Evolutionary conservation across 2,329 filamentous ascomycete genomes (phyloP), one percentile per base, ranked within the genome.

Genomic region (Alternaria longipes): DNA sequence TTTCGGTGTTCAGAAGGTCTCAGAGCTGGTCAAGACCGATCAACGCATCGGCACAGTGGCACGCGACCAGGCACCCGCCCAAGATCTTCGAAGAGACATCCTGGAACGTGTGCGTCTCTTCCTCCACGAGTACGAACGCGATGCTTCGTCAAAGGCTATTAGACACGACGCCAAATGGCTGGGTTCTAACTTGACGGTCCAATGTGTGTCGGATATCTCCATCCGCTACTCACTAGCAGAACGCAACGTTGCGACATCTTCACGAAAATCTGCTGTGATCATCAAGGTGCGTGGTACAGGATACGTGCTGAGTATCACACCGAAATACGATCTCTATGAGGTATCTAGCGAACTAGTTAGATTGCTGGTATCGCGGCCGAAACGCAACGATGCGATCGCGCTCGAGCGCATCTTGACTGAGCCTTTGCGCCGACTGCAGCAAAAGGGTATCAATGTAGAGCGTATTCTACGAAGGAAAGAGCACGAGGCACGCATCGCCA

Each of bases 391-490:
- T 2, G 93, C 92, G 56, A 86, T 97, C 57, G 94, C 95, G 55
- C 88, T 99, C 57, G 95, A 98, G 79, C 94, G 93, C 54, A 90
- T 99, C 64, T 82, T 99, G 38, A 94, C 91, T 59, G 89, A 95
- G 8, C 92, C 94, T 69, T 84, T 99, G 24, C 86, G 91, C 47
- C 90, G 94, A 53, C 82, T 99, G 41, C 90, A 92, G 70, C 89
- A 89, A 62, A 92, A 95, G 65, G 95, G 95, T 2, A 98, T 97
- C 83, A 98, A 99, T 68, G 95, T 99, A 40, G 93, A 97, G 73
- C 90, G 95, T 51, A 98, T 99, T 64, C 84, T 99, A 22, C 88
- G 92, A 38, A 90, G 90, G 55, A 96, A 96, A 81, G 93, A 91
- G 20, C 91, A 92, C 3, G 93, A 98, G 78, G 92, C 92, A 6